Base-by-base conservation (phyloP, 371 early-diverging fungal genomes). In the Rhizopus arrhizus region DNA sequence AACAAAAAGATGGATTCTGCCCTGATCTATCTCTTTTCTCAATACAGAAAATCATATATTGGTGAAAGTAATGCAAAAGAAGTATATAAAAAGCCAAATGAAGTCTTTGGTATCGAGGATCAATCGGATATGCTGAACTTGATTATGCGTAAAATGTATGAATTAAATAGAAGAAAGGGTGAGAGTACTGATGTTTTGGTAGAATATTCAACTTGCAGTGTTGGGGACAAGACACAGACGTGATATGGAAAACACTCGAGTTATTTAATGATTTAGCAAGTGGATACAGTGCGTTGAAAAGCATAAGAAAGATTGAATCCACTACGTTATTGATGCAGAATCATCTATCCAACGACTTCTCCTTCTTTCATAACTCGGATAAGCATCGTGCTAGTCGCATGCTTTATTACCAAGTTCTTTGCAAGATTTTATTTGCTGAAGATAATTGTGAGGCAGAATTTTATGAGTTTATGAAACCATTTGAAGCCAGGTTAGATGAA, bases 371-470 rank as follows among this genome's bases (percentile, higher is more conserved):
- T 35, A 61, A 63, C 46, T 16, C 49, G 13, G 58, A 59, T 12
- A 69, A 70, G 8, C 84, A 85, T 47, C 68, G 77, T 9, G 72
- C 82, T 6, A 80, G 77, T 45, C 86, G 94, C 29, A 79, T 85
- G 58, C 62, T 83, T 50, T 95, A 92, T 69, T 95, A 95, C 61
- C 82, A 86, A 33, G 85, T 89, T 3, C 74, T 95, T 28, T 84
- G 90, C 40, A 86, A 89, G 35, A 80, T 94, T 8, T 70, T 95
- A 43, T 91, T 91, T 68, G 84, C 87, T 0, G 93, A 93, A 10
- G 70, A 69, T 56, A 53, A 71, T 15, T 85, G 83, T 29, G 68
- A 74, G 7, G 72, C 77, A n/a, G 74, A 72, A 16, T 89, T 94
- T 53, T 73, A 80, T 56, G 86, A 83, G 12, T 95, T 95, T 68